Percentiles rank a stretch among this genome's conserved stretches.
Evolutionary conservation across 1,139 yeast genomes (phyloP).

Genomic region (Geotrichum histeridarum): DNA sequence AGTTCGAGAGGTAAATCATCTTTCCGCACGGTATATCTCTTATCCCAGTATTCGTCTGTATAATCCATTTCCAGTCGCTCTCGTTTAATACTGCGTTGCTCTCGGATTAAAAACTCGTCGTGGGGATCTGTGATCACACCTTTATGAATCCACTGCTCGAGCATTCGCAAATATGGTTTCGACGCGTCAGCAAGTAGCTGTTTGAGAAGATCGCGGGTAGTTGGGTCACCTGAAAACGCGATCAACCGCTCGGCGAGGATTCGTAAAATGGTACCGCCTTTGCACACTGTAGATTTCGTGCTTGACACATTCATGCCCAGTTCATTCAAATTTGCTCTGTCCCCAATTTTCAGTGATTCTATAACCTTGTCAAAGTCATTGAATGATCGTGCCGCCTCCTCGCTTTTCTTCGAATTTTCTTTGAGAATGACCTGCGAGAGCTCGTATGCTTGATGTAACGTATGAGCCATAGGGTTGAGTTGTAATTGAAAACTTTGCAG

Average conservation of each 20-base stretch:
- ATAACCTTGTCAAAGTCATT: constrained; percentile 33
- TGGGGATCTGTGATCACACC: constrained; percentile 77
- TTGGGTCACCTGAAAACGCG: constrained; percentile 61
- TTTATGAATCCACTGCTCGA: constrained; percentile 69
- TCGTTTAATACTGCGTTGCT: constrained; percentile 36
- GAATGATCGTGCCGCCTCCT: constrained; percentile 24
- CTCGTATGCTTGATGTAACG: constrained; percentile 55
- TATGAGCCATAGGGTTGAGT: constrained; percentile 37
- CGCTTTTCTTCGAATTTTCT: constrained; percentile 30
- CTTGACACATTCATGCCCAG: constrained; percentile 25
- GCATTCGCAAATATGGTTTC: constrained; percentile 57
- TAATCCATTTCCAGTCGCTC: constrained; percentile 45
- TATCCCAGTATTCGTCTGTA: constrained; percentile 81
- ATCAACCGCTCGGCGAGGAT: constrained; percentile 57
- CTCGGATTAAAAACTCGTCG: constrained; percentile 73
- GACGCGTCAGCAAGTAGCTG: constrained; percentile 57
- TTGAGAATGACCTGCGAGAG: constrained; percentile 47
- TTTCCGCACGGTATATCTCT: constrained; percentile 65
- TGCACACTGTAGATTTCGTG: constrained; percentile 28
- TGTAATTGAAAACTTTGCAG: constrained; percentile 47
- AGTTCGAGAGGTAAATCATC: constrained; percentile 76
- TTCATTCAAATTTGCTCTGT: constrained; percentile 27
- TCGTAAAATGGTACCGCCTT: constrained; percentile 40
- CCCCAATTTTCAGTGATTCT: constrained; percentile 30
- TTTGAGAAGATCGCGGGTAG: constrained; percentile 49